Evolutionary conservation across 2,329 filamentous ascomycete genomes (phyloP).

Genomic region (Ceratocystis destructans): DNA sequence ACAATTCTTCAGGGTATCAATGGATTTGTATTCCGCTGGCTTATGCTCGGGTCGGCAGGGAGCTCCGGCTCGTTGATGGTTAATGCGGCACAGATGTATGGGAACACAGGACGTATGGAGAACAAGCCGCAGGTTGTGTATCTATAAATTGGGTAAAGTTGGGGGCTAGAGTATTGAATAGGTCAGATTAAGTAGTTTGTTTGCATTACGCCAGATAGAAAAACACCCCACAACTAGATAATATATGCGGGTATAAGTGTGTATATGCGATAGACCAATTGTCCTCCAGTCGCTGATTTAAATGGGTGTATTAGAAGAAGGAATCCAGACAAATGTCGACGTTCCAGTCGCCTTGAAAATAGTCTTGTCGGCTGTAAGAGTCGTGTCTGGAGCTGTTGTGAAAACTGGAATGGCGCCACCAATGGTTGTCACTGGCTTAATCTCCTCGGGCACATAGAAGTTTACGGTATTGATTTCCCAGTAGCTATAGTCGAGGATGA

Average conservation of each 20-base stretch:
- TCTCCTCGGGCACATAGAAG: conserved; percentile 27
- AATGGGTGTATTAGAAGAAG: not conserved
- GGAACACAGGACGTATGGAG: conserved; percentile 36
- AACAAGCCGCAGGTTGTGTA: conserved; percentile 28
- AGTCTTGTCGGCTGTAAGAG: conserved; percentile 3
- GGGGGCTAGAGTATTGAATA: not conserved
- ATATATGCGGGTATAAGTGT: not conserved
- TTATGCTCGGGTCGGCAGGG: conserved; percentile 40
- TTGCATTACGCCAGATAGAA: not conserved
- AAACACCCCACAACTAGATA: not conserved
- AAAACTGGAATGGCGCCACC: conserved; percentile 1
- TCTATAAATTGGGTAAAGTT: not conserved
- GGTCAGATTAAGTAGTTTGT: not conserved
- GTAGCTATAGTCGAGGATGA: conserved; percentile 28
- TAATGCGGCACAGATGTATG: conserved; percentile 44
- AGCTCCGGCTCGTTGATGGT: conserved; percentile 40
- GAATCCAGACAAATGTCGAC: conserved; percentile 9
- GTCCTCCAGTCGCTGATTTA: not conserved
- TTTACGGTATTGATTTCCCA: conserved; percentile 45
- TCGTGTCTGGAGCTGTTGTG: conserved; percentile 10
- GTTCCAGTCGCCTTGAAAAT: conserved; percentile 10
- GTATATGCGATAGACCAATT: too few relatives aligned
- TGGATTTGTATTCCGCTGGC: conserved; percentile 41
- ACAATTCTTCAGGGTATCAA: conserved; percentile 35
- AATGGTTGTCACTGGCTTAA: conserved; percentile 8